Evolutionary conservation across 2,329 filamentous ascomycete genomes (phyloP).

Genomic region (Xylariaceae sp.): DNA sequence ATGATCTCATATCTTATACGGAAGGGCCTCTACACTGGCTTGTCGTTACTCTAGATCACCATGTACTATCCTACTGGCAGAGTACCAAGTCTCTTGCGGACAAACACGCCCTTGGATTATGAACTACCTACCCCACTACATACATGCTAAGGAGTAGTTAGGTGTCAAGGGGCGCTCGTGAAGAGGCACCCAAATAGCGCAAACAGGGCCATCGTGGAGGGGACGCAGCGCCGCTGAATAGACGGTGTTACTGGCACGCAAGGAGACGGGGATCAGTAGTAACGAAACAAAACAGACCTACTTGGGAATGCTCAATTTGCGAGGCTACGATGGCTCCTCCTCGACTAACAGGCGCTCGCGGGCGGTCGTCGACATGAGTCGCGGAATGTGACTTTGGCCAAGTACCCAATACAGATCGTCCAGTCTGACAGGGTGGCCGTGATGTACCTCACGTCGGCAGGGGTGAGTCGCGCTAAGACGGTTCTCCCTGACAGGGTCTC

Average conservation of each 20-base stretch:
- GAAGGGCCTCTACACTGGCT: constrained; percentile 14
- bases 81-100: constrained; percentile 24
- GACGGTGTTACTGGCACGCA: constrained; percentile 28
- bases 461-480: not conserved
- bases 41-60: constrained; percentile 6
- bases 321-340: constrained; percentile 16
- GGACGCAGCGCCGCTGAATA: constrained; percentile 12
- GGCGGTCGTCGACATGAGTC: not conserved
- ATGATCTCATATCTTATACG: constrained; percentile 35
- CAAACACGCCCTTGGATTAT: constrained; percentile 22
- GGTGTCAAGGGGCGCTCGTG: constrained; percentile 30
- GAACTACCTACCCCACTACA: constrained; percentile 12
- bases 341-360: constrained; percentile 20
- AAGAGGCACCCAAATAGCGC: constrained; percentile 28
- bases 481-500: constrained; percentile 19
- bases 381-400: not conserved
- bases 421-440: not conserved
- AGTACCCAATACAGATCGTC: not conserved
- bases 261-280: constrained; percentile 27
- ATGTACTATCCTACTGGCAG: constrained; percentile 18
- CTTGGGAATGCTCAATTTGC: constrained; percentile 34
- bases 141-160: constrained; percentile 9
- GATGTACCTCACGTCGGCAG: not conserved
- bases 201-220: constrained; percentile 24
- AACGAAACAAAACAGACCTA: constrained; percentile 28